phyloP scores from a whole-genome alignment of 352 stramenopile genomes.

The Vaucheria bursata region DNA sequence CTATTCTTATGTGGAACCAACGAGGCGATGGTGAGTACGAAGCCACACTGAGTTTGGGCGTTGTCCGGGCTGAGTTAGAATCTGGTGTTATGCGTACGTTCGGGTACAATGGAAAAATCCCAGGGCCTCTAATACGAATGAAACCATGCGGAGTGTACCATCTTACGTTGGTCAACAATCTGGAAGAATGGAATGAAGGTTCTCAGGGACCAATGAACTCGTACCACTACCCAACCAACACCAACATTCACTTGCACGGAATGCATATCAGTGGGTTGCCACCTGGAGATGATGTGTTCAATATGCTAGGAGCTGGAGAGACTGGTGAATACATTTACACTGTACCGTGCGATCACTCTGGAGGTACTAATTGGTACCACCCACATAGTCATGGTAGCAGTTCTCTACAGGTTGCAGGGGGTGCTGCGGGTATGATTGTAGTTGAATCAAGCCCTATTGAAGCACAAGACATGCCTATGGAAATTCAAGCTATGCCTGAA shows the following conservation, averaged over 20 bases:
- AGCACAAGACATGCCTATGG: not conserved
- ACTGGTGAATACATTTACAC: too few species aligned
- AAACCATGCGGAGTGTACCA: constrained; percentile 33
- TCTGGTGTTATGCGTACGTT: too few species aligned
- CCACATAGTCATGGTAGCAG: not conserved
- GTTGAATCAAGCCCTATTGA: not conserved
- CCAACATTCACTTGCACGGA: constrained; percentile 3
- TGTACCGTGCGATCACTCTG: too few species aligned
- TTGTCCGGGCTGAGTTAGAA: too few species aligned
- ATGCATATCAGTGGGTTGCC: constrained; percentile 2
- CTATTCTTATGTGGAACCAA: not conserved
- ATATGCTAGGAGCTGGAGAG: not conserved
- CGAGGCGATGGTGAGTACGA: not conserved
- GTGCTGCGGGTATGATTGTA: not conserved
- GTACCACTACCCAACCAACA: not conserved
- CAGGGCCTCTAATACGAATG: constrained; percentile 2
- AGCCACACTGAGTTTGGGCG: constrained; percentile 1
- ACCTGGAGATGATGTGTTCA: not conserved
- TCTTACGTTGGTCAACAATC: constrained; percentile 26
- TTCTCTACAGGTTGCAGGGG: not conserved
- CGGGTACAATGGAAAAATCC: not conserved
- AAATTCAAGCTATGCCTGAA: not conserved
- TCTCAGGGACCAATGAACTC: not conserved
- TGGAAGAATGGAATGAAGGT: constrained; percentile 7
- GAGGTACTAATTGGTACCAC: too few species aligned